Evolutionary conservation across 2,329 filamentous ascomycete species (phyloP).

Genomic region (Colletotrichum tropicicola): DNA sequence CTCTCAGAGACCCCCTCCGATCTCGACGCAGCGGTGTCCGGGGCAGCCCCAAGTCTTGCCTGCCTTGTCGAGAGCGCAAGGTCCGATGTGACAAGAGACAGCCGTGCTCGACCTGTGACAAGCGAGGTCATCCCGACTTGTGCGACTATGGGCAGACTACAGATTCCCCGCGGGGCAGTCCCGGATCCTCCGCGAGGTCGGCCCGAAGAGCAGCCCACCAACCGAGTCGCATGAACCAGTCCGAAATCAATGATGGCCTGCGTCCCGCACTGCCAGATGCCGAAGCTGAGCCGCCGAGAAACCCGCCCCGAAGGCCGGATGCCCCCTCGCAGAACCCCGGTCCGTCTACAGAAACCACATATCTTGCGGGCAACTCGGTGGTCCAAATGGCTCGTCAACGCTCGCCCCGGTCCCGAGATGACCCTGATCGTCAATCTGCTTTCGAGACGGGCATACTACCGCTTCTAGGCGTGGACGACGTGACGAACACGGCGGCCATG

Average conservation of each 20-base stretch:
- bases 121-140: not conserved
- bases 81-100: not conserved
- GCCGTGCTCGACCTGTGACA: not conserved
- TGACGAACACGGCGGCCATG: not conserved
- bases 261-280: no score
- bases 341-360: no score
- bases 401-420: not conserved
- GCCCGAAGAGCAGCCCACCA: no score
- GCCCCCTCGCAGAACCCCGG: no score
- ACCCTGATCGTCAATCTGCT: not conserved
- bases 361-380: not conserved
- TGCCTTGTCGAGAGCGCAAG: not conserved
- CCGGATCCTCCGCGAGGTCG: no score
- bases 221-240: no score
- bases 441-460: not conserved
- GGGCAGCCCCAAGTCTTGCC: not conserved
- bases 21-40: not conserved
- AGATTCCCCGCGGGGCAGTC: no score
- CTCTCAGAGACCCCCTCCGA: not conserved
- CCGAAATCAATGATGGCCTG: no score
- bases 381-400: not conserved
- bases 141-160: constrained; percentile 1
- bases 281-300: no score
- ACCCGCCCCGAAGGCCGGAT: no score
- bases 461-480: not conserved